A percentile compares a stretch with the other conserved stretches of the same genome.
phyloP scores from a whole-genome alignment of 176 grass and related monocot species.

The Phoenix dactylifera region DNA sequence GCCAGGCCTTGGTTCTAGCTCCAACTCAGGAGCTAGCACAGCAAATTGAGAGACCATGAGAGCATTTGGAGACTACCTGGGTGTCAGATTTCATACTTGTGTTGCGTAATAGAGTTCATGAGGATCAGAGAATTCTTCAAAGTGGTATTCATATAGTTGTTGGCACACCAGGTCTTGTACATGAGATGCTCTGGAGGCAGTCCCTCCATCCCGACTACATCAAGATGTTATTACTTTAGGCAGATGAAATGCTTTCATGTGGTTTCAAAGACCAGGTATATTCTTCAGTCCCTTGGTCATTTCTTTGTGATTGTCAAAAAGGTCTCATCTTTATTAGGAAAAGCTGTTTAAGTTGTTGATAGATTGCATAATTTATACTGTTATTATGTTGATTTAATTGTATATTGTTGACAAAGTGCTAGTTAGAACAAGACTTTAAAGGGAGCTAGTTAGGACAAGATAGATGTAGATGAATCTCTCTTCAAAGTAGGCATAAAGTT shows the following conservation, averaged over 20 bases:
- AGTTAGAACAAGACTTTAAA: too few relatives aligned
- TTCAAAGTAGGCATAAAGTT: too few relatives aligned
- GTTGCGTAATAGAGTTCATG: neutral
- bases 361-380: too few relatives aligned
- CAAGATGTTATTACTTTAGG: constrained; percentile 1
- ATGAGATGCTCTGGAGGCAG: constrained; percentile 3
- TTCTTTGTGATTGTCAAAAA: neutral
- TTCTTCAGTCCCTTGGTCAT: too few relatives aligned
- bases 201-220: neutral
- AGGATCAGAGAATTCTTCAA: constrained; percentile 1
- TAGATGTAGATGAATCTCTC: too few relatives aligned
- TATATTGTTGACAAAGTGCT: too few relatives aligned
- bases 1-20: constrained; percentile 7
- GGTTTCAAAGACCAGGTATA: neutral
- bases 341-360: too few relatives aligned
- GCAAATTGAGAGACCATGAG: constrained; percentile 1
- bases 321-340: too few relatives aligned
- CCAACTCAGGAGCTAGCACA: neutral
- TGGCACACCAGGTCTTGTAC: neutral
- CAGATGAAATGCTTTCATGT: constrained; percentile 8
- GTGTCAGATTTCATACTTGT: constrained; percentile 3
- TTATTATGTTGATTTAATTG: too few relatives aligned
- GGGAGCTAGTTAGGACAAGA: too few relatives aligned
- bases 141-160: constrained; percentile 1
- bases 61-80: constrained; percentile 5